Conservation (phyloP, 2,329 filamentous ascomycete genomes). For the Juglanconis juglandina region DNA sequence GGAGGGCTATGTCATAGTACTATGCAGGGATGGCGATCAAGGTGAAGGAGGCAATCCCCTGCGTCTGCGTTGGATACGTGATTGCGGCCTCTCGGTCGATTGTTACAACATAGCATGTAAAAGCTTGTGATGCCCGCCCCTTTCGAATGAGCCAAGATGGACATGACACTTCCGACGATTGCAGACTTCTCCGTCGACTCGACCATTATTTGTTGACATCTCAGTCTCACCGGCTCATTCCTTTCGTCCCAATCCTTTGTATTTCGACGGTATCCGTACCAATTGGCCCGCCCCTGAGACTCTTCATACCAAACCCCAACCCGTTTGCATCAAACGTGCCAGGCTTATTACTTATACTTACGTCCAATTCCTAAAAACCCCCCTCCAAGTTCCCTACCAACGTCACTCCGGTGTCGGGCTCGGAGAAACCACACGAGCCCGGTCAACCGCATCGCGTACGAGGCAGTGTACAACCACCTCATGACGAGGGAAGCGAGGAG, state of each 20-base stretch:
- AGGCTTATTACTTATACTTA: too few species aligned
- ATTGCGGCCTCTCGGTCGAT: background rate
- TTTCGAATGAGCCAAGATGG: background rate
- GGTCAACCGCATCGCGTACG: background rate
- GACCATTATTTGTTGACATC: too few species aligned
- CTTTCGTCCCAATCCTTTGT: too few species aligned
- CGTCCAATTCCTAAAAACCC: too few species aligned
- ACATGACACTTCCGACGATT: background rate
- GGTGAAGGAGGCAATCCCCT: background rate
- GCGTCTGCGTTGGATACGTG: background rate
- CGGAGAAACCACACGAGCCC: background rate
- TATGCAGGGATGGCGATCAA: too few species aligned
- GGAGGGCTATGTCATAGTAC: too few species aligned
- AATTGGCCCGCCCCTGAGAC: too few species aligned
- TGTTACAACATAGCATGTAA: slow-evolving; percentile 1
- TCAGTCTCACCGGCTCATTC: background rate
- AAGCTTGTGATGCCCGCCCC: slow-evolving; percentile 13
- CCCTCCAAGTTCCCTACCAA: background rate
- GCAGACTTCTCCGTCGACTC: background rate
- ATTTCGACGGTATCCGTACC: too few species aligned
- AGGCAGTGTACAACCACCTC: background rate
- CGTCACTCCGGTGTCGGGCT: background rate
- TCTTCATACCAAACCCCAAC: too few species aligned
- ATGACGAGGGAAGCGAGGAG: slow-evolving; percentile 1
- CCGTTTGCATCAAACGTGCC: too few species aligned